Evolutionary conservation across 2,329 filamentous ascomycete genomes (phyloP), one percentile per base, ranked within the genome.

Genomic region (Chrysoporthe cubensis): DNA sequence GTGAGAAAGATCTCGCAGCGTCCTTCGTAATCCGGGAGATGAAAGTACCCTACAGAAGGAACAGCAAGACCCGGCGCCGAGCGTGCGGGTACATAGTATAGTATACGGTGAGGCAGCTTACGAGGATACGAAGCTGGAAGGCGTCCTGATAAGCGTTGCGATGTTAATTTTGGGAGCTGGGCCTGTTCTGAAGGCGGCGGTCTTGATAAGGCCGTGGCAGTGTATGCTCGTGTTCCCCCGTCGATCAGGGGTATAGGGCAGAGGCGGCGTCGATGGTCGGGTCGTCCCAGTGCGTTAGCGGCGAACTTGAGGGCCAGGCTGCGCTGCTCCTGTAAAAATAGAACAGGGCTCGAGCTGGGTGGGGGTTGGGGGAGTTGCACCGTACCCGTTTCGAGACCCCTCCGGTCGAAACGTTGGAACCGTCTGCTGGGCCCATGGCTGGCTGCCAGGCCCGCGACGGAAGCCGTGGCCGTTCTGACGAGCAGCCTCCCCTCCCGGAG

Each of bases 241-340:
- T 26, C 26, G n/a, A 54, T 44, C 61, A 63, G 48, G 61, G 46
- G 46, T 26, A 14, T 4, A 5, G 5, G 52, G 52, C 8, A n/a
- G 26, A 37, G 16, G 32, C 32, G 44, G 60, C 60, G 43, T 48
- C 44, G 32, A 57, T 40, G 54, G 54, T 57, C 54, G 59, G 59
- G 59, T 62, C 59, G 59, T 62, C 59, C 59, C 59, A 48, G 59
- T 48, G 44, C 44, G 43, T 62, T 62, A 62, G 44, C 60, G 60
- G 60, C 43, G 32, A 18, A 13, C 6, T 40, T 58, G 32, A 40
- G 9, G 56, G 34, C 56, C 32, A 4, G 32, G 26, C 26, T 62
- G 42, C 21, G 18, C 21, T 46, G 26, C 21, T 34, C 16, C 50
- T 34, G 42, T 37, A 62, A 62, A 62, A 62, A 62, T 62, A 62